phyloP scores from a whole-genome alignment of 345 rosid genomes.

The Syzygium aqueum region DNA sequence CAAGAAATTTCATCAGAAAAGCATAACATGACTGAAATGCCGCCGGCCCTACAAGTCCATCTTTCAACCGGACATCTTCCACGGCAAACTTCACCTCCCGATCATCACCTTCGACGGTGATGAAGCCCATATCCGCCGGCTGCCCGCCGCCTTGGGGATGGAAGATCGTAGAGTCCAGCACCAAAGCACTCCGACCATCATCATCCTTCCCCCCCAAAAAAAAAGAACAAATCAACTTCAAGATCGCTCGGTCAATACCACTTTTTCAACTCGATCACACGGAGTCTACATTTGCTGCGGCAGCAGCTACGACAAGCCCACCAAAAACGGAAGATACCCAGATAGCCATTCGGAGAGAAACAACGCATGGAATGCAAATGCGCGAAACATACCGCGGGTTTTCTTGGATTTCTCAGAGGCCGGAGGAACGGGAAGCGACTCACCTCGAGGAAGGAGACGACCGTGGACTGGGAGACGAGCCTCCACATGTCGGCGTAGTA shows the following conservation, averaged over 20 bases:
- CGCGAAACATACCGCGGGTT: not conserved
- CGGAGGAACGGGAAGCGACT: not conserved
- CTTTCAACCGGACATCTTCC: slow-evolving; percentile 73
- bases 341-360: not conserved
- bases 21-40: not conserved
- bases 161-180: slow-evolving; percentile 73
- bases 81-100: slow-evolving; percentile 39
- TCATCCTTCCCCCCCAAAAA: slow-evolving; percentile 26
- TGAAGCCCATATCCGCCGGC: slow-evolving; percentile 66
- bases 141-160: slow-evolving; percentile 98
- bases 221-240: not conserved
- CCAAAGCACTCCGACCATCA: slow-evolving; percentile 49
- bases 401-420: not conserved
- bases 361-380: not conserved
- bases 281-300: not conserved
- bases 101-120: slow-evolving; percentile 10
- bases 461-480: slow-evolving; percentile 8
- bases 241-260: not conserved
- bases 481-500: slow-evolving; percentile 14
- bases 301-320: not conserved
- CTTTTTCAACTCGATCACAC: not conserved
- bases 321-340: not conserved
- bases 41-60: slow-evolving; percentile 38
- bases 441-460: slow-evolving; percentile 34
- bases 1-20: not conserved